phyloP scores from a whole-genome alignment of 192 early-diverging fungal genomes.

The Coemansia sp. region DNA sequence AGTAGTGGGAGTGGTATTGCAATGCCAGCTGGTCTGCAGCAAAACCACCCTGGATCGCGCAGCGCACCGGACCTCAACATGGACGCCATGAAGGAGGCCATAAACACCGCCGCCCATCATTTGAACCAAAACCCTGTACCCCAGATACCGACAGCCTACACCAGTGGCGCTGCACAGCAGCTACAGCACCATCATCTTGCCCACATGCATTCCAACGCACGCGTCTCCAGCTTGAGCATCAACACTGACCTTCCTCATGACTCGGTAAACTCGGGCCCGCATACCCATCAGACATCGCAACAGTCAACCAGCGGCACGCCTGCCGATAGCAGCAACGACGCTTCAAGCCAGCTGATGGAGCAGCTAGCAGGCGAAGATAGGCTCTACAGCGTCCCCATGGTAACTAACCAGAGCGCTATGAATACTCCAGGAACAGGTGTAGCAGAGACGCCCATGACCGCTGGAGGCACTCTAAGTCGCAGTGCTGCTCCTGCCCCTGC shows the following conservation, averaged over 20 bases:
- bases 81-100: slow-evolving; percentile 32
- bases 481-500: background rate
- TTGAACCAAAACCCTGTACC: slow-evolving; percentile 39
- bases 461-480: background rate
- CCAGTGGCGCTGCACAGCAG: slow-evolving; percentile 1
- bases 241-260: slow-evolving; percentile 5
- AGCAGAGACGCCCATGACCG: background rate
- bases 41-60: slow-evolving; percentile 37
- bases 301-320: background rate
- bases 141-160: slow-evolving; percentile 30
- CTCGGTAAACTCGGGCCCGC: background rate
- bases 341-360: background rate
- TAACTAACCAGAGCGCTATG: background rate
- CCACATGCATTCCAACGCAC: background rate
- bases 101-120: slow-evolving; percentile 24
- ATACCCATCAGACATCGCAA: background rate
- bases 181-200: slow-evolving; percentile 7
- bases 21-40: slow-evolving; percentile 14
- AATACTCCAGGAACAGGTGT: background rate
- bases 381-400: background rate
- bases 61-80: slow-evolving; percentile 52
- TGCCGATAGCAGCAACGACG: background rate
- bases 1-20: background rate
- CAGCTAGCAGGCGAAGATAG: background rate
- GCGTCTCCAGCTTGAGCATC: slow-evolving; percentile 7